Base-by-base conservation (phyloP, 2,329 filamentous ascomycete genomes). In the Verticillium nonalfalfae region DNA sequence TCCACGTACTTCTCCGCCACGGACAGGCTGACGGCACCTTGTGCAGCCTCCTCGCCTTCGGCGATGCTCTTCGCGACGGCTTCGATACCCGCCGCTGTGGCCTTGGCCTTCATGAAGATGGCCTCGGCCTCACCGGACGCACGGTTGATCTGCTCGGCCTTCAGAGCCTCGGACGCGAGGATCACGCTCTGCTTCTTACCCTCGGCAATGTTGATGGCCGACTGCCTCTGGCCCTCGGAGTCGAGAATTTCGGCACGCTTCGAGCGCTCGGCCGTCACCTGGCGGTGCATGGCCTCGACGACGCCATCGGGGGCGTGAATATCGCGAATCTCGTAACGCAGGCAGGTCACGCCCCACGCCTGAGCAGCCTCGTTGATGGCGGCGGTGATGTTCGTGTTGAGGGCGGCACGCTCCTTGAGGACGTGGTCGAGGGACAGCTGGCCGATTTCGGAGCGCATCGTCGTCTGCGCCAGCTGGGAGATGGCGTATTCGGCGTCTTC, bases 401-500 rank as follows among this genome's bases (percentile, higher is more conserved):
- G 88, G 21, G 93, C 91, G 3, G 93, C 92, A 66, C 95, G 92
- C 82, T 99, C 95, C 75, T 98, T 98, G 62, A 99, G 85, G 55
- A 99, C 95, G 77, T 99, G 94, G 76, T 99, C 95, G 69, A 99
- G 90, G 1, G 92, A 91, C 63, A 99, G 84, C 76, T 98, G 95
- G 66, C 95, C 95, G 70, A 99, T 99, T 77, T 99, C 95, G 71
- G 90, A 96, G 70, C 95, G 92, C 95, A 99, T 99, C 0, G 95
- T 98, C 11, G 95, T 99, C 79, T 99, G 95, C 15, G 95, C 95
- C 56, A 99, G 88, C 74, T 99, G 95, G 9, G 91, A 95, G 74
- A 99, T 98, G 75, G 95, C 95, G 76, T 99, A 99, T 75, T 99
- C 95, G 65, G 95, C 94, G 73, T 99, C 95, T 78, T 99, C 95